phyloP scores from a whole-genome alignment of 371 early-diverging fungal genomes.

The Basidiobolus meristosporus region DNA sequence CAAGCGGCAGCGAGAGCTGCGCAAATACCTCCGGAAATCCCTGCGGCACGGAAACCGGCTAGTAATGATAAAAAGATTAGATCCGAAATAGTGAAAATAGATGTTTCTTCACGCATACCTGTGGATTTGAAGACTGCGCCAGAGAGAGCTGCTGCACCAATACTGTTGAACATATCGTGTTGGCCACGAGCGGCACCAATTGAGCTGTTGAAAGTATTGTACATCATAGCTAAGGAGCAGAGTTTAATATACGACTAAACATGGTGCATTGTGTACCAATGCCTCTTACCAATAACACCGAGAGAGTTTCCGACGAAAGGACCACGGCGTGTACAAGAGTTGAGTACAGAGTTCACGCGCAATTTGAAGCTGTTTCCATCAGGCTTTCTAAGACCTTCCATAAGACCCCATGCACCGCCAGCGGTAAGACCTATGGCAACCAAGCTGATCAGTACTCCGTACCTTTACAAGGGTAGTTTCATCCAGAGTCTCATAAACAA shows the following conservation, averaged over 20 bases:
- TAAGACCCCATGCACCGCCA: constrained; percentile 65
- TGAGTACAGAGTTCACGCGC: constrained; percentile 63
- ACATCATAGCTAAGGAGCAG: constrained; percentile 38
- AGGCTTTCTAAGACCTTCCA: constrained; percentile 49
- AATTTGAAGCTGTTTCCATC: constrained; percentile 43
- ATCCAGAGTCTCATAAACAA: constrained; percentile 1
- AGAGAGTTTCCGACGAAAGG: constrained; percentile 72
- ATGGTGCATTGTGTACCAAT: not conserved
- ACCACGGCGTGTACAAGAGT: constrained; percentile 68
- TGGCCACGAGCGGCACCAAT: constrained; percentile 38
- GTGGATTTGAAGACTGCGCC: constrained; percentile 65
- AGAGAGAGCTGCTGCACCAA: constrained; percentile 53
- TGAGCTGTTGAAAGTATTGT: constrained; percentile 49
- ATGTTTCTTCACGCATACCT: constrained; percentile 4
- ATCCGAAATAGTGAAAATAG: not conserved
- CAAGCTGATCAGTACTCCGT: too few relatives aligned
- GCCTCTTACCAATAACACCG: constrained; percentile 33
- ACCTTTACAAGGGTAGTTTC: too few relatives aligned
- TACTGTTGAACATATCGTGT: constrained; percentile 40
- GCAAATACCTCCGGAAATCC: constrained; percentile 32
- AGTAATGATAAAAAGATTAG: constrained; percentile 1
- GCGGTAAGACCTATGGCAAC: constrained; percentile 23
- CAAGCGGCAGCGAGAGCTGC: constrained; percentile 25
- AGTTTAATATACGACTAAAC: not conserved
- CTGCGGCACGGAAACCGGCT: constrained; percentile 23